These are phyloP conservation scores for Ophiostoma perfectum DNA, from an alignment of 2,329 filamentous ascomycete species.

Conservation along the genomic window DNA sequence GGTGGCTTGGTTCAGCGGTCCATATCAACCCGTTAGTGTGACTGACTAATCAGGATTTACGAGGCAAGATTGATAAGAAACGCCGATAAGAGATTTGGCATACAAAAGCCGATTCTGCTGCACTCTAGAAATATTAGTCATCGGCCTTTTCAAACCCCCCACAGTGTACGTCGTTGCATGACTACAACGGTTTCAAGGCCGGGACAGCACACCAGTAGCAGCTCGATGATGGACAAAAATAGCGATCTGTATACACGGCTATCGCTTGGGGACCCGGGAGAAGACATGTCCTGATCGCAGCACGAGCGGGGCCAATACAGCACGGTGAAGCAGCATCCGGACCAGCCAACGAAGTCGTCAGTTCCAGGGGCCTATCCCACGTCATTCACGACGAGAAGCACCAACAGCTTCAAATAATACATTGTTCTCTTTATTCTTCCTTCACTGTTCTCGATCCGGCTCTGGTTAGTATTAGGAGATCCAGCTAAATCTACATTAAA, in stretches of 20 bases:
- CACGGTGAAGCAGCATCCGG: conserved; percentile 4
- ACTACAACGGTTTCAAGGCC: not conserved
- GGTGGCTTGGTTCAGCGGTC: not conserved
- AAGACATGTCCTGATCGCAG: not conserved
- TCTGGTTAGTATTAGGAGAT: too few species aligned
- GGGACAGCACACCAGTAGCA: not conserved
- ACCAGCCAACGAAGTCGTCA: not conserved
- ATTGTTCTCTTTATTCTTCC: not conserved
- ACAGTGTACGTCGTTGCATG: conserved; percentile 6
- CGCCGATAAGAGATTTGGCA: not conserved
- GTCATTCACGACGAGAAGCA: not conserved
- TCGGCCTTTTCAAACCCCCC: not conserved
- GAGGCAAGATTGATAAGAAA: not conserved
- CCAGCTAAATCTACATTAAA: too few species aligned
- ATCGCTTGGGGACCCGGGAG: not conserved
- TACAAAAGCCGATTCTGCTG: not conserved
- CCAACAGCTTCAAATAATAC: not conserved
- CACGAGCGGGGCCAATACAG: not conserved
- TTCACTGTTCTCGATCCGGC: not conserved
- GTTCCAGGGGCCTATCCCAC: not conserved
- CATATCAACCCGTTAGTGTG: not conserved
- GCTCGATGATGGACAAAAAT: not conserved
- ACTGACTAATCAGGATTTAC: not conserved
- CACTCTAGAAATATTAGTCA: not conserved
- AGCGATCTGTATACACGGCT: not conserved